These are phyloP conservation scores for Tricholoma flavovirens DNA, from an alignment of 768 basidiomycete genomes.

Conservation along the genomic window DNA sequence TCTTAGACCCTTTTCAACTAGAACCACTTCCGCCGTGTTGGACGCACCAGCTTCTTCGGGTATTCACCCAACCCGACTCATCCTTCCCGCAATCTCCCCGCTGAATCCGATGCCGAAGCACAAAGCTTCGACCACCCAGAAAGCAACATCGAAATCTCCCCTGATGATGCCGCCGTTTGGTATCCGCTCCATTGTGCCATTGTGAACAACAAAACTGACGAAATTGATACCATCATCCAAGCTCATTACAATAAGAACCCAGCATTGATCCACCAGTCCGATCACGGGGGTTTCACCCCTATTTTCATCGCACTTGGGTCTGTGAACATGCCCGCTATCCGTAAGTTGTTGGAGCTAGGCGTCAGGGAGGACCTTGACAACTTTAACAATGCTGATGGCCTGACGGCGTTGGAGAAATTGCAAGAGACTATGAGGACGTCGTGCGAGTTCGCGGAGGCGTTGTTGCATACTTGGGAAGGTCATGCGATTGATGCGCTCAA, in stretches of 20 bases:
- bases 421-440: conserved; percentile 3
- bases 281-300: conserved; percentile 12
- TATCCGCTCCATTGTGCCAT: conserved; percentile 2
- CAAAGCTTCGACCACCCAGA: background rate
- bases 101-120: conserved; percentile 2
- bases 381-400: conserved; percentile 7
- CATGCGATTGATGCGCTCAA: conserved; percentile 6
- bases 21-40: conserved; percentile 23
- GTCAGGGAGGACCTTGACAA: conserved; percentile 9
- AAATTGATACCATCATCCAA: background rate
- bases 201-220: background rate
- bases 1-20: too few relatives aligned
- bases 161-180: background rate
- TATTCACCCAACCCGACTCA: conserved; percentile 17
- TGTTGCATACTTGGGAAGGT: conserved; percentile 9
- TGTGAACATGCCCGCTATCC: conserved; percentile 8
- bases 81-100: conserved; percentile 14
- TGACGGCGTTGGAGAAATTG: conserved; percentile 10
- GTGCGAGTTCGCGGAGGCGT: conserved; percentile 11
- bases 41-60: conserved; percentile 19
- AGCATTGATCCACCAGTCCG: conserved; percentile 7
- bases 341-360: conserved; percentile 9
- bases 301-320: conserved; percentile 7
- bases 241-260: conserved; percentile 3
- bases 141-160: background rate